Evolutionary conservation across 495 filamentous ascomycete genomes (phyloP), one percentile per base, ranked within the genome.

Genomic region (Neurospora terricola): DNA sequence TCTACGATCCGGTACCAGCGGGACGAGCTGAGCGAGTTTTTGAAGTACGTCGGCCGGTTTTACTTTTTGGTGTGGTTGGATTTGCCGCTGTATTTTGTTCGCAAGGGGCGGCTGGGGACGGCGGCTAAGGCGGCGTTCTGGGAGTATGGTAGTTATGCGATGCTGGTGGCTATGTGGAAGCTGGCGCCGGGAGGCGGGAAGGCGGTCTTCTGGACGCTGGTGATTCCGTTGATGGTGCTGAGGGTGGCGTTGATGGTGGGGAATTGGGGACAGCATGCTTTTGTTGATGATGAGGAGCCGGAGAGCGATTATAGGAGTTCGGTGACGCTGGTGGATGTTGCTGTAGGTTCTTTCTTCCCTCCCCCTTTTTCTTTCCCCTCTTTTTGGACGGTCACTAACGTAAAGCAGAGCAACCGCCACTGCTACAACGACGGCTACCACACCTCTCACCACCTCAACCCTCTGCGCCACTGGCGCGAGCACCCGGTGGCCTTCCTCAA

Each of bases 401-500:
- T 34, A 4, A 54, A 14, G 27, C 12, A 90, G 89, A 88, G 85
- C 77, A 93, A 93, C 81, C 89, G 91, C 42, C 88, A 88, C 82
- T 93, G 89, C 78, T 93, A 88, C 84, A 93, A 93, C 78, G 91
- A 93, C 77, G 91, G 91, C 73, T 93, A 92, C 80, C 91, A 93
- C 77, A 92, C 91, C 59, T 91, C 91, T 3, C 91, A 93, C 81
- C 91, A 93, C 76, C 85, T 93, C 18, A 91, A 93, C 81, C 90
- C 91, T 1, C 85, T 84, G 36, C 88, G 91, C 7, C 91, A 93
- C 84, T 93, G 91, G 91, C 86, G 91, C 72, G 90, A 92, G 69
- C 91, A 93, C 76, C 91, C 91, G 0, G 77, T 86, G 30, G 82
- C 89, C 45, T 91, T 93, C 74, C 76, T 93, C 39, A 82, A 85